Evolutionary conservation across 176 grass and related monocot genomes (phyloP).

Genomic region (Metroxylon sagu): DNA sequence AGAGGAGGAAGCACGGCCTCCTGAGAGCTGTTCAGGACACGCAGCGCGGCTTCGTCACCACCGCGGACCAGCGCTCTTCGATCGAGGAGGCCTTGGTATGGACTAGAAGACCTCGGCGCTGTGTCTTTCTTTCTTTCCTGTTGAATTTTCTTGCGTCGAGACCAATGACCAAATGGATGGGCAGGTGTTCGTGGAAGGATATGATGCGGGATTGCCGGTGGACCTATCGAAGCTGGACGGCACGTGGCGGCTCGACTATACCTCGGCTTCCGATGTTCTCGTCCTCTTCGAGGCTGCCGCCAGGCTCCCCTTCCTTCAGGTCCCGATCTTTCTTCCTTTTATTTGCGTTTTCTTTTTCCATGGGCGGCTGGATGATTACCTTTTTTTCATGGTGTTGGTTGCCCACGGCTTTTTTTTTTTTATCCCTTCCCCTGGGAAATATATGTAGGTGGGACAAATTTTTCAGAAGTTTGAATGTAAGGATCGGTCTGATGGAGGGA

Average conservation of each 20-base stretch:
- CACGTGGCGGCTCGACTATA: slow-evolving; percentile 93
- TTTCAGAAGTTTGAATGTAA: slow-evolving; percentile 97
- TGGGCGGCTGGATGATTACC: too few species aligned
- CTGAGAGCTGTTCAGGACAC: slow-evolving; percentile 74
- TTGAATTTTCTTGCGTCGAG: too few species aligned
- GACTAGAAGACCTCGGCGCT: too few species aligned
- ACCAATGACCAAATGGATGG: background rate
- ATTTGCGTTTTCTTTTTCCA: too few species aligned
- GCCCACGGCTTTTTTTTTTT: too few species aligned
- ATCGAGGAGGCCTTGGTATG: slow-evolving; percentile 81
- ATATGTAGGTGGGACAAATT: slow-evolving; percentile 70
- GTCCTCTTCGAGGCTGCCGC: slow-evolving; percentile 78
- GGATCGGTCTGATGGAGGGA: slow-evolving; percentile 43
- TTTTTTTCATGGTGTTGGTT: too few species aligned
- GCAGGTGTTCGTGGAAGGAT: slow-evolving; percentile 74
- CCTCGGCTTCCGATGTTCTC: slow-evolving; percentile 72
- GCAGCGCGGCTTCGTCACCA: slow-evolving; percentile 46
- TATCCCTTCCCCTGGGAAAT: background rate
- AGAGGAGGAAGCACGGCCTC: slow-evolving; percentile 64
- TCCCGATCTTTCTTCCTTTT: slow-evolving; percentile 3
- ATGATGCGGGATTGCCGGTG: slow-evolving; percentile 37
- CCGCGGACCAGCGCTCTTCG: slow-evolving; percentile 62
- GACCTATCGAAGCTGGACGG: slow-evolving; percentile 66
- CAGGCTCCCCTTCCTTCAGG: slow-evolving; percentile 71
- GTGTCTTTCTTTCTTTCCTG: too few species aligned